A percentile compares a stretch with the other conserved stretches of the same genome.
Evolutionary conservation across 495 filamentous ascomycete species (phyloP).

Genomic region (Hypoxylon rickii): DNA sequence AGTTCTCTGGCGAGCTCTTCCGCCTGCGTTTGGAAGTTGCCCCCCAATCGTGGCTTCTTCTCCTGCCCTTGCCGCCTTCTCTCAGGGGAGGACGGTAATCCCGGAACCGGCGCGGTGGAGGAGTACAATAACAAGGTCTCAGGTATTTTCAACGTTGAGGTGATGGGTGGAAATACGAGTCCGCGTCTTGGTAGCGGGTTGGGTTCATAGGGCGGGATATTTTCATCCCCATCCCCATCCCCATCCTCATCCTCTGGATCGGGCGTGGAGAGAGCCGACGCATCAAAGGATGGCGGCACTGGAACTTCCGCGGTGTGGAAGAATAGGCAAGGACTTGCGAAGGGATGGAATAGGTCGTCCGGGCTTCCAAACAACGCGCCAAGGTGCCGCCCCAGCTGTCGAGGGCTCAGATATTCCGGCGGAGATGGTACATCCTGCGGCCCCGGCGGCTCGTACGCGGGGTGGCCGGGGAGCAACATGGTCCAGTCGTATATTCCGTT

Average conservation of each 20-base stretch:
- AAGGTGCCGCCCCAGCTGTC: conserved; percentile 34
- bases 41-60: too few species aligned
- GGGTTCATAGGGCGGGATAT: conserved; percentile 4
- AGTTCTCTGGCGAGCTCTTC: too few species aligned
- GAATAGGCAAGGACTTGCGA: conserved; percentile 57
- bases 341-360: conserved; percentile 54
- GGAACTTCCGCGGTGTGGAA: conserved; percentile 51
- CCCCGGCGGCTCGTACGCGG: conserved; percentile 34
- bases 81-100: background rate
- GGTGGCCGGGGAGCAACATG: conserved; percentile 51
- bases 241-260: background rate
- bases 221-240: background rate
- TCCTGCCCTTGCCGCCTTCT: conserved; percentile 6
- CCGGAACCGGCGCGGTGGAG: conserved; percentile 24
- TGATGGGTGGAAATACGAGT: conserved; percentile 44
- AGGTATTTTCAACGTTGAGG: conserved; percentile 44
- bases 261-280: conserved; percentile 13
- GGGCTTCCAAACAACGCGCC: conserved; percentile 47
- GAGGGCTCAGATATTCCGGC: conserved; percentile 16
- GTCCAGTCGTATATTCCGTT: conserved; percentile 63
- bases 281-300: conserved; percentile 45
- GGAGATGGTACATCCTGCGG: conserved; percentile 12
- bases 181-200: conserved; percentile 26
- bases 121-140: conserved; percentile 43
- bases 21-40: too few species aligned